Evolutionary conservation across 2,329 filamentous ascomycete species (phyloP).

Genomic region (Penicillium sp.): DNA sequence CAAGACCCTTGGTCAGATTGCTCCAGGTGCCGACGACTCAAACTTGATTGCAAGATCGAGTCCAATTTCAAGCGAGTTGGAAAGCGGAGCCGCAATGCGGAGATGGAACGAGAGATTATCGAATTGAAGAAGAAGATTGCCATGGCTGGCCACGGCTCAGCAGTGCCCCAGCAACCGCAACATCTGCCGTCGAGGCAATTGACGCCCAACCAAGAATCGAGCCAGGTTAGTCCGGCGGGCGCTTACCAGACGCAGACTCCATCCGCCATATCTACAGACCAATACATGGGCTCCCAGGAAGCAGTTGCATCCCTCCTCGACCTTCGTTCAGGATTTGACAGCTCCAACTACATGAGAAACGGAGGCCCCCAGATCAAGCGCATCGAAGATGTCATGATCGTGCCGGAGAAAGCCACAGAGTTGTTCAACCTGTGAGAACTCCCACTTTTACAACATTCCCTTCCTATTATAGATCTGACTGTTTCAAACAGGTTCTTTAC

Average conservation of each 20-base stretch:
- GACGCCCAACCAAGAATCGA: constrained; percentile 38
- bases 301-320: constrained; percentile 50
- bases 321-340: constrained; percentile 46
- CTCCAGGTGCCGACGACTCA: constrained; percentile 59
- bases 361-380: constrained; percentile 48
- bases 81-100: constrained; percentile 62
- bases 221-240: constrained; percentile 30
- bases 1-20: constrained; percentile 61
- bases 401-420: constrained; percentile 42
- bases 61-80: constrained; percentile 65
- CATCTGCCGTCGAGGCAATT: constrained; percentile 24
- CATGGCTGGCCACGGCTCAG: constrained; percentile 23
- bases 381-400: constrained; percentile 49
- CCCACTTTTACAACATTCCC: not conserved
- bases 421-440: constrained; percentile 43
- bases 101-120: constrained; percentile 57
- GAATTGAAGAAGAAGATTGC: constrained; percentile 49
- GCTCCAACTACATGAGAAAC: constrained; percentile 45
- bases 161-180: constrained; percentile 23
- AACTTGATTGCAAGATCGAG: constrained; percentile 62
- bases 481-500: constrained; percentile 53
- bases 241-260: constrained; percentile 36
- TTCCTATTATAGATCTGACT: not conserved
- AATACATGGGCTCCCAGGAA: constrained; percentile 47
- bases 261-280: constrained; percentile 37